Evolutionary conservation across 495 filamentous ascomycete genomes (phyloP).

Genomic region (Aspergillus hancockii): DNA sequence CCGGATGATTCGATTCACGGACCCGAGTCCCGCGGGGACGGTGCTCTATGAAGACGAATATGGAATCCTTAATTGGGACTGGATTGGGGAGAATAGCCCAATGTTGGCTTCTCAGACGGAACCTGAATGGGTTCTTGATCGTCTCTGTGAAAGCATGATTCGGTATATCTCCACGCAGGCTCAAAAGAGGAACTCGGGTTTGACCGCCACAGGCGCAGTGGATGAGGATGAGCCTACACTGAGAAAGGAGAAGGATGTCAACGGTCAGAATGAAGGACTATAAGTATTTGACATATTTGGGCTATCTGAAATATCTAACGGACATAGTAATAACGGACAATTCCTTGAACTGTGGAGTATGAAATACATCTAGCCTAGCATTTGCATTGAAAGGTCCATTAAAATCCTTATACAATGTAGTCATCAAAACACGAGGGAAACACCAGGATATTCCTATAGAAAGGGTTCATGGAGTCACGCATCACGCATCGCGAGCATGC

Average conservation of each 20-base stretch:
- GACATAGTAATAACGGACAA: too few species aligned
- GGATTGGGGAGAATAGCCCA: conserved; percentile 65
- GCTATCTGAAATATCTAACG: too few species aligned
- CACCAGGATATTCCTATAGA: too few species aligned
- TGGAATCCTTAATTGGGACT: conserved; percentile 64
- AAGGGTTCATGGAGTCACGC: too few species aligned
- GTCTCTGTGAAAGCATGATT: conserved; percentile 59
- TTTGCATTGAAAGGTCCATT: too few species aligned
- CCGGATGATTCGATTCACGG: conserved; percentile 58
- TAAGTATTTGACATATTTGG: too few species aligned
- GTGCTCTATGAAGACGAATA: conserved; percentile 54
- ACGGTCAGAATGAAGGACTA: neutral
- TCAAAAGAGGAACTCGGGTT: conserved; percentile 8
- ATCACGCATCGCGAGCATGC: too few species aligned
- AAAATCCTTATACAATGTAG: too few species aligned
- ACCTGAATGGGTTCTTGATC: conserved; percentile 60
- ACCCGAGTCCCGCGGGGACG: conserved; percentile 25
- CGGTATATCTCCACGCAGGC: conserved; percentile 50
- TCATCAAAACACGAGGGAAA: too few species aligned
- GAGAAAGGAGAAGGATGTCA: conserved; percentile 30
- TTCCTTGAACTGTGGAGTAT: too few species aligned
- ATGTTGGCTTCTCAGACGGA: conserved; percentile 58
- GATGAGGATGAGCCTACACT: conserved; percentile 27
- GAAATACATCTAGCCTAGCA: too few species aligned
- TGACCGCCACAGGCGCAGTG: neutral